phyloP scores from a whole-genome alignment of 2,329 filamentous ascomycete species.

The Neurospora sp. region DNA sequence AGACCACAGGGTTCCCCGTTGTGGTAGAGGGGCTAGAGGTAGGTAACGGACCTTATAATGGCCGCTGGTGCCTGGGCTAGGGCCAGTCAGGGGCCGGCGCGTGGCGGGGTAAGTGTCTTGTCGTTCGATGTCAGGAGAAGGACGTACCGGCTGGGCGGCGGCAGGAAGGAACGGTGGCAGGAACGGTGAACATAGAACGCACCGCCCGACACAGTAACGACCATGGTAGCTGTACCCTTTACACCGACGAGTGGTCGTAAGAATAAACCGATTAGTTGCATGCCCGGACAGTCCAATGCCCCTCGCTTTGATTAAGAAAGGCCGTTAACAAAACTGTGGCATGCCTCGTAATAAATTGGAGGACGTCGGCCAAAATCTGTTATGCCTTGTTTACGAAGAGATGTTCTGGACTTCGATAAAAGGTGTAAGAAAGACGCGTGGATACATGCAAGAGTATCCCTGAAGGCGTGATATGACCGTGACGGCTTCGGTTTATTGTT shows the following conservation, averaged over 20 bases:
- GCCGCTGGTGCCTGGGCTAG: too few species aligned
- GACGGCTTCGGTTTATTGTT: not conserved
- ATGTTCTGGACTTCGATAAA: not conserved
- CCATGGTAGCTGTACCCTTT: not conserved
- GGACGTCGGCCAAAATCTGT: not conserved
- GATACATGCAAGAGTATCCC: not conserved
- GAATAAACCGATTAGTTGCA: not conserved
- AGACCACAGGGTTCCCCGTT: too few species aligned
- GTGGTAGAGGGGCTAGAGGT: too few species aligned
- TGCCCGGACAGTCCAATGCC: not conserved
- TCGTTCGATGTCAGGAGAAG: too few species aligned
- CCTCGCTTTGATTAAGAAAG: not conserved
- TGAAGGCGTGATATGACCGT: not conserved
- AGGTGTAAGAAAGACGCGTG: not conserved
- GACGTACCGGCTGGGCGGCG: too few species aligned
- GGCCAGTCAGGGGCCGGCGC: too few species aligned
- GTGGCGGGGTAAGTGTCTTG: too few species aligned
- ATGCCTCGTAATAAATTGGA: not conserved
- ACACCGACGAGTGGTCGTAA: not conserved
- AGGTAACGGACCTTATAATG: too few species aligned
- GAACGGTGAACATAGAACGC: too few species aligned
- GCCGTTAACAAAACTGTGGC: too few species aligned
- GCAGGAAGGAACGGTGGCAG: too few species aligned
- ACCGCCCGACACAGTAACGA: too few species aligned
- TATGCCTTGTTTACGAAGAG: not conserved